These are phyloP conservation scores for Crucibulum laeve DNA, from an alignment of 768 basidiomycete genomes.

Conservation along the genomic window DNA sequence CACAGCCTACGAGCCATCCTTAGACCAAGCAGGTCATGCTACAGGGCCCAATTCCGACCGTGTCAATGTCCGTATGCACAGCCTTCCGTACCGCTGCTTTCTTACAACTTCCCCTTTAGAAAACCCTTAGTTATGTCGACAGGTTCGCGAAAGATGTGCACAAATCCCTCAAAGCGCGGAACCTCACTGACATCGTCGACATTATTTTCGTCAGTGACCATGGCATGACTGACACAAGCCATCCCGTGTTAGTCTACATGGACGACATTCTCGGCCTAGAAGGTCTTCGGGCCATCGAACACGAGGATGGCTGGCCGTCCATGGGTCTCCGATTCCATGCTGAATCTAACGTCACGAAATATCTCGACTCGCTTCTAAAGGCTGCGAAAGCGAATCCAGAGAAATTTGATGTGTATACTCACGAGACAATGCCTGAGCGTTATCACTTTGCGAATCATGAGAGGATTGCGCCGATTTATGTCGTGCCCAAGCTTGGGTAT, in stretches of 20 bases:
- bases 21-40: conserved; percentile 81
- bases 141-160: conserved; percentile 70
- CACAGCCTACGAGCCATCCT: conserved; percentile 76
- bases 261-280: conserved; percentile 75
- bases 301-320: conserved; percentile 87
- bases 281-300: conserved; percentile 56
- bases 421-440: conserved; percentile 74
- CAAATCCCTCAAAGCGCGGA: conserved; percentile 56
- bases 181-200: conserved; percentile 80
- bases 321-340: conserved; percentile 77
- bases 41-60: conserved; percentile 63
- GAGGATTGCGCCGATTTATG: conserved; percentile 86
- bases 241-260: conserved; percentile 70
- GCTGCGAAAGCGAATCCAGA: conserved; percentile 51
- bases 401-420: conserved; percentile 77
- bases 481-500: conserved; percentile 79
- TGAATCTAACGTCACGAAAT: conserved; percentile 50
- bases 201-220: conserved; percentile 88
- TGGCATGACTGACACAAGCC: conserved; percentile 89
- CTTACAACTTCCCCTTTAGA: conserved; percentile 26
- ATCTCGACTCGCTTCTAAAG: conserved; percentile 48
- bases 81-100: neutral
- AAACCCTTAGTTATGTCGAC: conserved; percentile 67
- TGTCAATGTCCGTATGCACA: conserved; percentile 57
- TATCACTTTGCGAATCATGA: conserved; percentile 72